phyloP scores from a whole-genome alignment of 805 yeast genomes.

The Metschnikowia cerradonensis region DNA sequence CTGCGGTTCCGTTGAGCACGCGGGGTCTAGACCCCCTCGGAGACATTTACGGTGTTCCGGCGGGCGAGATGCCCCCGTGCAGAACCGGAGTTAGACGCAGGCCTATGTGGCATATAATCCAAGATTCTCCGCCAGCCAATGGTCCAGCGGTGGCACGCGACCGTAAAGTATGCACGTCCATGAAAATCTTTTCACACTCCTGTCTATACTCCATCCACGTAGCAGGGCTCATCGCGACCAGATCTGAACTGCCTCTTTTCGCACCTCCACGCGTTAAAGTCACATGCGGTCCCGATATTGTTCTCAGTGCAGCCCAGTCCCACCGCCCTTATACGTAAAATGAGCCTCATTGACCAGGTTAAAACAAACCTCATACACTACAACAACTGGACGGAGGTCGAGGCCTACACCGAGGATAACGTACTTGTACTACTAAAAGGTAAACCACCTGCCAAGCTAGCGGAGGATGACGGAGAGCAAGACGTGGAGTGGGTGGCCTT shows the following conservation, averaged over 20 bases:
- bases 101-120: background rate
- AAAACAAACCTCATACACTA: constrained; percentile 41
- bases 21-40: constrained; percentile 1
- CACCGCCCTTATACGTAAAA: constrained; percentile 1
- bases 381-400: constrained; percentile 42
- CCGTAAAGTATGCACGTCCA: background rate
- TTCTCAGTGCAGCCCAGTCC: background rate
- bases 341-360: constrained; percentile 31
- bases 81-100: background rate
- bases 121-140: background rate
- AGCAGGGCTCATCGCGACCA: background rate
- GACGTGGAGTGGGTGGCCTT: constrained; percentile 44
- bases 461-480: constrained; percentile 18
- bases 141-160: background rate
- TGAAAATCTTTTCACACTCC: constrained; percentile 2
- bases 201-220: background rate
- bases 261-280: background rate
- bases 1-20: background rate
- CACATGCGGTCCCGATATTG: background rate
- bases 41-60: background rate
- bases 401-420: constrained; percentile 9
- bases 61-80: background rate
- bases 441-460: constrained; percentile 26
- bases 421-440: constrained; percentile 24
- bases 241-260: background rate